These are phyloP conservation scores for Endocalyx cinctus DNA, from an alignment of 2,329 filamentous ascomycete genomes.

Conservation along the genomic window DNA sequence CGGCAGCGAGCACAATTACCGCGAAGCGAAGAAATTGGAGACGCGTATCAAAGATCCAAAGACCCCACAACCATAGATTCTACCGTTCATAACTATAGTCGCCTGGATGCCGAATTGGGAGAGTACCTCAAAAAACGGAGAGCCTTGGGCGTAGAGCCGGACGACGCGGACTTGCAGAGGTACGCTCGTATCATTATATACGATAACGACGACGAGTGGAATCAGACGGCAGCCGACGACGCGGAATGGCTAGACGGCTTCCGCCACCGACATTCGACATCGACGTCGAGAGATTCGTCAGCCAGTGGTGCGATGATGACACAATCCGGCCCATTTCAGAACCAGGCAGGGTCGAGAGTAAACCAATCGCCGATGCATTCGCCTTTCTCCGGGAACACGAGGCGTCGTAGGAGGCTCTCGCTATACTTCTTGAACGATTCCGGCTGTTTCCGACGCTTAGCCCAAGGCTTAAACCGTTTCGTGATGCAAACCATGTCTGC, in stretches of 20 bases:
- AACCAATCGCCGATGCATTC: conserved; percentile 12
- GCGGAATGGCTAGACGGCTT: conserved; percentile 49
- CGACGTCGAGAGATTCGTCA: conserved; percentile 18
- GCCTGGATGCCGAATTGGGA: conserved; percentile 51
- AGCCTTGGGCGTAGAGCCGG: conserved; percentile 41
- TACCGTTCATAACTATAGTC: conserved; percentile 53
- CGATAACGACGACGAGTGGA: conserved; percentile 59
- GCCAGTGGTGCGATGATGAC: too few relatives aligned
- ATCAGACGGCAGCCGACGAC: conserved; percentile 59
- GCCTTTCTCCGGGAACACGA: conserved; percentile 3
- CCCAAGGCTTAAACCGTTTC: conserved; percentile 49
- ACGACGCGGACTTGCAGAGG: conserved; percentile 50
- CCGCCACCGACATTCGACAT: conserved; percentile 38
- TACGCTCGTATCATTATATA: conserved; percentile 59
- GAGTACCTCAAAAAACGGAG: conserved; percentile 46
- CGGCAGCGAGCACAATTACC: conserved; percentile 53
- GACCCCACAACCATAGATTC: conserved; percentile 54
- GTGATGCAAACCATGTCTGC: conserved; percentile 49
- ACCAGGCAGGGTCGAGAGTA: too few relatives aligned
- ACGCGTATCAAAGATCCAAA: conserved; percentile 43
- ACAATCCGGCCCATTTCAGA: too few relatives aligned
- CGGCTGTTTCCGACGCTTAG: conserved; percentile 55
- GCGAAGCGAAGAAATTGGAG: conserved; percentile 50
- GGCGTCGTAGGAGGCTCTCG: too few relatives aligned
- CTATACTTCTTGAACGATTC: conserved; percentile 48